Percentiles rank a stretch among this genome's conserved stretches.
Evolutionary conservation across 192 early-diverging fungal species (phyloP).

Genomic region (Coemansia sp.): DNA sequence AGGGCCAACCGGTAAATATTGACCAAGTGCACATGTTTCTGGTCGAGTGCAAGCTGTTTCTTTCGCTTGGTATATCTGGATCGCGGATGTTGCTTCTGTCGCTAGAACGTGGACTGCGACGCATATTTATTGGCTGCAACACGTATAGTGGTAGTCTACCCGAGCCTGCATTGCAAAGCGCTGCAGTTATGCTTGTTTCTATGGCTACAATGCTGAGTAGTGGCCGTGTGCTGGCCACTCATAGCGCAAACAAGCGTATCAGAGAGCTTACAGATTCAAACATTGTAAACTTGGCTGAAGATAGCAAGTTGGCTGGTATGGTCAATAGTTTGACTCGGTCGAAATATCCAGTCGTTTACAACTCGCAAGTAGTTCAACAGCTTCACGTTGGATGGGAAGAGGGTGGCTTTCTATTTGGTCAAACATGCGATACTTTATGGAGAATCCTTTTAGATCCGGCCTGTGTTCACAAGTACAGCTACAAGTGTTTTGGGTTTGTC

Average conservation of each 20-base stretch:
- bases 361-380: constrained; percentile 2
- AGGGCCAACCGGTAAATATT: constrained; percentile 21
- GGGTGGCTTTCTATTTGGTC: constrained; percentile 37
- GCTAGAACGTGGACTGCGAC: constrained; percentile 23
- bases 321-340: not conserved
- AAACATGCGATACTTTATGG: constrained; percentile 31
- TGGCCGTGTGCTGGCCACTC: constrained; percentile 16
- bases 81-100: constrained; percentile 32
- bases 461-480: constrained; percentile 2
- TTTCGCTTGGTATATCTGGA: constrained; percentile 45
- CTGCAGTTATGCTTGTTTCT: constrained; percentile 21
- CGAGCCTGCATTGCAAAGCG: constrained; percentile 30
- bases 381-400: constrained; percentile 24
- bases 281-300: constrained; percentile 5
- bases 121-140: constrained; percentile 24
- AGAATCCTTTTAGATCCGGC: constrained; percentile 9
- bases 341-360: constrained; percentile 30
- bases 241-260: constrained; percentile 4
- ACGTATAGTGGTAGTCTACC: constrained; percentile 23
- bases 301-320: not conserved
- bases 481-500: constrained; percentile 10
- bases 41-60: constrained; percentile 29
- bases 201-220: constrained; percentile 30
- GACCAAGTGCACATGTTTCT: constrained; percentile 42
- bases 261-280: constrained; percentile 23